A percentile compares a stretch with the other conserved stretches of the same genome.
phyloP scores from a whole-genome alignment of 163 green algal genomes.

The Volvox carteri region DNA sequence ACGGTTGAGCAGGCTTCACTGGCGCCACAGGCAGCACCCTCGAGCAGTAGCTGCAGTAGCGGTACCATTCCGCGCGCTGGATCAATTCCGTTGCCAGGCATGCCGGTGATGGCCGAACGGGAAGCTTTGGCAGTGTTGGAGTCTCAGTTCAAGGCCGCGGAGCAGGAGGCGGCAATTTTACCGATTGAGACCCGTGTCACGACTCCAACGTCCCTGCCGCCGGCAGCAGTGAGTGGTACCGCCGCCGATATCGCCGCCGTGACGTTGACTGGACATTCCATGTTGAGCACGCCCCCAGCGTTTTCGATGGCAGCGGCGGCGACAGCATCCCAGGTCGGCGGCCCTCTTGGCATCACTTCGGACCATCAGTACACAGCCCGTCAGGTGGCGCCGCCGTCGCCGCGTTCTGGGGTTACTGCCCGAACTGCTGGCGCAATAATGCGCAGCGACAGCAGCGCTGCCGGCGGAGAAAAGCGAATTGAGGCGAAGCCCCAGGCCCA shows the following conservation, averaged over 20 bases:
- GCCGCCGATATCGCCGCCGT: too few species aligned
- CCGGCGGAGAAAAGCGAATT: too few species aligned
- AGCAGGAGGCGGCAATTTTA: slow-evolving; percentile 19
- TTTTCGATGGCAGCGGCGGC: too few species aligned
- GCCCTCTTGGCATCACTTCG: not conserved
- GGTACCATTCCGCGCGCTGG: not conserved
- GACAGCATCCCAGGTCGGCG: not conserved
- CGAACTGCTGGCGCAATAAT: too few species aligned
- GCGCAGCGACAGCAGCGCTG: too few species aligned
- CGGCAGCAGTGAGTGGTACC: not conserved
- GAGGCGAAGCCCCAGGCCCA: too few species aligned
- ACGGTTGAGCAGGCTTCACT: not conserved
- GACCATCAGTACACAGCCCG: not conserved
- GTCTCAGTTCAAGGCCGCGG: slow-evolving; percentile 36
- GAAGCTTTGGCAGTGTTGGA: slow-evolving; percentile 3
- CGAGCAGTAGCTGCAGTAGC: too few species aligned
- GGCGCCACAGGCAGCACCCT: too few species aligned
- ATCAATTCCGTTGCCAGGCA: slow-evolving; percentile 5
- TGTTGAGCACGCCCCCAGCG: too few species aligned
- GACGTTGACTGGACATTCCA: too few species aligned
- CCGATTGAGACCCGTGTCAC: slow-evolving; percentile 33
- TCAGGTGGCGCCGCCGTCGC: not conserved
- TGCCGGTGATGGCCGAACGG: not conserved
- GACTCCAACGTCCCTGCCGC: not conserved
- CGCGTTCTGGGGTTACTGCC: too few species aligned